phyloP scores from a whole-genome alignment of 169 alveolate genomes.

The Eimeria zaria region DNA sequence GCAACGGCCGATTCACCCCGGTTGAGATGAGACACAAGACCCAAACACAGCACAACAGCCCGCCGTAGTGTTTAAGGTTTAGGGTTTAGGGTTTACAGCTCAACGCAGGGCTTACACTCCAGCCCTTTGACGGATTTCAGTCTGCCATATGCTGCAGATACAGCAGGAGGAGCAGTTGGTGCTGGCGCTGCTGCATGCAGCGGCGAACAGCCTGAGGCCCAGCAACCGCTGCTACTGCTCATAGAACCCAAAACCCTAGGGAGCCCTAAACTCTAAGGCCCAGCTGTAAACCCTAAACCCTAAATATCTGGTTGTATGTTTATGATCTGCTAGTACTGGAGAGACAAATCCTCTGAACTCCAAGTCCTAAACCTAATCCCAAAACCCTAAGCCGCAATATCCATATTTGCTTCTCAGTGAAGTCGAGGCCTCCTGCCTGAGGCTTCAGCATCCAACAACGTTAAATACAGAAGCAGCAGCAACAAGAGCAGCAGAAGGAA shows the following conservation, averaged over 20 bases:
- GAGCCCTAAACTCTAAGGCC: neutral
- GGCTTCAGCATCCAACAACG: neutral
- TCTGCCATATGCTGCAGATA: neutral
- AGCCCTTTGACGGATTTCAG: neutral
- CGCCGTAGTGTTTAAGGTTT: constrained; percentile 7
- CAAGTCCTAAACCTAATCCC: neutral
- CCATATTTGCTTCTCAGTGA: neutral
- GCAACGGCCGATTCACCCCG: neutral
- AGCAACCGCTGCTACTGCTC: constrained; percentile 19
- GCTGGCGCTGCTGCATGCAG: constrained; percentile 47
- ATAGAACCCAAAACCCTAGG: neutral
- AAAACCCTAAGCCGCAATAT: neutral
- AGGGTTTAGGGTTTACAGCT: constrained; percentile 28
- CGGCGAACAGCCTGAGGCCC: constrained; percentile 19
- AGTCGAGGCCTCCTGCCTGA: neutral
- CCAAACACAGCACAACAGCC: neutral
- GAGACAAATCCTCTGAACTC: neutral
- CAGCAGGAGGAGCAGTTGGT: constrained; percentile 10
- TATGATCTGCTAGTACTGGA: neutral
- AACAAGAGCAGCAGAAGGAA: neutral
- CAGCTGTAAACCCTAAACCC: neutral
- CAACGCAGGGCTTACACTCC: neutral
- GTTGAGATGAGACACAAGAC: neutral
- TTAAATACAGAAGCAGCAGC: neutral
- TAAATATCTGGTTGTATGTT: neutral